Base-by-base conservation (phyloP, 2,329 filamentous ascomycete genomes). In the Stachybotrys chartarum region DNA sequence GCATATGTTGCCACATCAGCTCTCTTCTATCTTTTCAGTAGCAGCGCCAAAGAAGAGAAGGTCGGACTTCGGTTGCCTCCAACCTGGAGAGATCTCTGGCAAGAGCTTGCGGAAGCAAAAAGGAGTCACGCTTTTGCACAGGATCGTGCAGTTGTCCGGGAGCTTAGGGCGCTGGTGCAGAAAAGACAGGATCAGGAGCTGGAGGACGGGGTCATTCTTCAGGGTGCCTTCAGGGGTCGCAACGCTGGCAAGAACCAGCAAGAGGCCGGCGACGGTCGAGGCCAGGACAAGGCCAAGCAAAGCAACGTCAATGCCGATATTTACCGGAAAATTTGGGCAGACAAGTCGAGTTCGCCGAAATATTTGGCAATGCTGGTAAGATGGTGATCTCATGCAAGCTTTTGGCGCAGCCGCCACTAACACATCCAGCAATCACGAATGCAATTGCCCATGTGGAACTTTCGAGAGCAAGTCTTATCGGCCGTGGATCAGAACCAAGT, bases 381-480 rank as follows among this genome's bases (percentile, higher is more conserved):
- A 51, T 12, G 10, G 68, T 24, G 32, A 7, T 16, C 32, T 24
- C 35, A 7, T 16, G n/a, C 6, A 48, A 6, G 5, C 18, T 39
- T 44, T 31, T 30, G 14, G 30, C 12, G 45, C 12, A 8, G 6
- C 17, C 31, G 5, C 7, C 44, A 56, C 59, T 65, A 42, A 66
- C 56, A 42, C 31, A 6, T 8, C 7, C 57, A 78, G 70, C 73
- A 81, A 68, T 84, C 80, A 35, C 85, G 94, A 55, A 86, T 84
- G 77, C 88, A 88, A 63, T 80, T 99, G 17, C 94, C 94, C 0
- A 96, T 99, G 77, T 97, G 89, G 83, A 79, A 82, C 12, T 97
- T 94, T 69, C 87, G 86, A 61, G 76, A 89, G 12, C 81, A 90
- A 52, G 91, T 97, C 7, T 75, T 97, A 12, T 78, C 83, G 30